Conservation (phyloP, 805 yeast genomes). For the Candida railenensis region DNA sequence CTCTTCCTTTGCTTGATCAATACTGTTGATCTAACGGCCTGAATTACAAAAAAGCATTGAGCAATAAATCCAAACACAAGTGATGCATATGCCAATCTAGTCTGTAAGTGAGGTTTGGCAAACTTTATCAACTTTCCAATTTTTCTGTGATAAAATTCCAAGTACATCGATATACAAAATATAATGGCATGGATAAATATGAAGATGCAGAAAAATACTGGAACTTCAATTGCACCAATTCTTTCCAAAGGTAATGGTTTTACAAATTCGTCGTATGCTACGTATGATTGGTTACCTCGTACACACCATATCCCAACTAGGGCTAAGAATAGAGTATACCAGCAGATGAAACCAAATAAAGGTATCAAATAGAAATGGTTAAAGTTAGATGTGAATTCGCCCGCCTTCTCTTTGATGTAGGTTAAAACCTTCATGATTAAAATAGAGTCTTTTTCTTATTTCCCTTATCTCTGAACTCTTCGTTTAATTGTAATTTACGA, state of each 20-base stretch:
- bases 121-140: constrained; percentile 29
- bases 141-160: constrained; percentile 27
- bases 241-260: constrained; percentile 24
- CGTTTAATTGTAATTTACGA: not conserved
- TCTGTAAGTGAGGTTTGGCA: constrained; percentile 22
- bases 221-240: constrained; percentile 21
- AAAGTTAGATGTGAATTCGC: constrained; percentile 17
- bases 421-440: not conserved
- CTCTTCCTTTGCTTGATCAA: constrained; percentile 15
- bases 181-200: constrained; percentile 20
- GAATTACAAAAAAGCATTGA: constrained; percentile 20
- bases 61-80: constrained; percentile 20
- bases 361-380: constrained; percentile 26
- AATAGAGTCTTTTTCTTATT: no score
- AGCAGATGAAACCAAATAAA: constrained; percentile 23
- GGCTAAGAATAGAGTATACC: constrained; percentile 22
- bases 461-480: no score
- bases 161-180: constrained; percentile 21
- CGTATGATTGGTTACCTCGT: constrained; percentile 18
- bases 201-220: constrained; percentile 21
- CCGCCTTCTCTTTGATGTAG: not conserved
- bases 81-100: constrained; percentile 22
- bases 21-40: constrained; percentile 16
- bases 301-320: constrained; percentile 21
- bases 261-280: constrained; percentile 19